Evolutionary conservation across 305 asterid genomes (phyloP).

Genomic region (Fraxinus sp.): DNA sequence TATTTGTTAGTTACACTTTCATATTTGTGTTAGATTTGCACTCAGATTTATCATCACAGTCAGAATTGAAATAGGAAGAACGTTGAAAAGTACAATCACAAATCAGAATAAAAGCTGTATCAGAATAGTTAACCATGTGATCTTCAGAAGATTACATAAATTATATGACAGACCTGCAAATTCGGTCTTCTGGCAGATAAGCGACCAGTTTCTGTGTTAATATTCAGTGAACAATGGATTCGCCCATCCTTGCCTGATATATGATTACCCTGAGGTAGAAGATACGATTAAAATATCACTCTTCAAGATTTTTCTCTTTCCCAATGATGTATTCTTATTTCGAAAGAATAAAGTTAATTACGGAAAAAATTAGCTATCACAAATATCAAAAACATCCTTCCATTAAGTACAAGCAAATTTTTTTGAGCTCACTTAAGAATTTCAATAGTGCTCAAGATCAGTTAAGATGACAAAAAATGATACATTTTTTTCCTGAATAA

Average conservation of each 20-base stretch:
- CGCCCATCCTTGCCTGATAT: constrained; percentile 83
- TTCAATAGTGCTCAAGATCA: not conserved
- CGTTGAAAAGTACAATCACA: not conserved
- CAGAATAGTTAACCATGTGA: not conserved
- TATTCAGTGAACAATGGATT: constrained; percentile 92
- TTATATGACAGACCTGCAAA: constrained; percentile 67
- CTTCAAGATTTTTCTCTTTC: not conserved
- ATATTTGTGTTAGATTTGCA: not conserved
- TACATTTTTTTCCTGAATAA: not conserved
- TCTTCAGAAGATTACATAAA: not conserved
- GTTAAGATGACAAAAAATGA: not conserved
- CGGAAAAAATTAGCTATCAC: not conserved
- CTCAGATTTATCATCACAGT: not conserved
- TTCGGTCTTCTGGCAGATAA: constrained; percentile 98
- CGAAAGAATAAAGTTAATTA: not conserved
- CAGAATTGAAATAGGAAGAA: not conserved
- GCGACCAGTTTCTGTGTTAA: constrained; percentile 97
- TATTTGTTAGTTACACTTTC: not conserved
- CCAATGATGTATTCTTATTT: not conserved
- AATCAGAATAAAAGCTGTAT: not conserved
- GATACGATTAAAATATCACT: constrained; percentile 4
- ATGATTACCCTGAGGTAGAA: constrained; percentile 61
- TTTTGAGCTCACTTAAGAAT: not conserved
- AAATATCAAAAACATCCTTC: constrained; percentile 13
- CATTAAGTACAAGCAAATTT: constrained; percentile 4